Base-by-base conservation (phyloP, 805 yeast species). In the Cyberlindnera samutprakarnensis region DNA sequence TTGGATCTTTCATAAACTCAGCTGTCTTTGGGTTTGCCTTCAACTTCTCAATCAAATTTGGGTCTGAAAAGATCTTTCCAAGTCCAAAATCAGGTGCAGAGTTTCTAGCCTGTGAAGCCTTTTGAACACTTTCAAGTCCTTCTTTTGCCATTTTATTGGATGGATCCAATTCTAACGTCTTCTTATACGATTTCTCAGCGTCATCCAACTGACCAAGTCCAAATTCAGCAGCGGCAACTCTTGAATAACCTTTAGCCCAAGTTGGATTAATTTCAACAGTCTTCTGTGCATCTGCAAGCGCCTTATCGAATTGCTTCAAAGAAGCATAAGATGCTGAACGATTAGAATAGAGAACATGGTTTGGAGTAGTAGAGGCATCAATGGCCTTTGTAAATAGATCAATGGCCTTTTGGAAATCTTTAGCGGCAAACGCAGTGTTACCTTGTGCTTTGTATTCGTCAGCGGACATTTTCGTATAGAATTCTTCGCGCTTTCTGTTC, bases 191-290 rank as follows among this genome's bases (percentile, higher is more conserved):
- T 18, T 58, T 57, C 45, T 72, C 72, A 28, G 97, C 92, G 15
- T 73, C 82, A 19, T 82, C 87, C 30, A 78, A 69, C 38, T 83
- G 72, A 13, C 86, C 86, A 38, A 82, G 64, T n/a, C 98, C 98
- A 49, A 68, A 79, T 30, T 79, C 75, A 20, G 98, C 98, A 43
- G 96, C 88, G 38, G 85, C 99, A 23, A 82, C 81, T 60, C 99
- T 78, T 51, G 78, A 82, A 66, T 82, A 84, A 29, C 97, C 98
- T 61, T 92, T 92, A 15, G 96, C 87, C 97, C 97, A 92, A 3
- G 79, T 44, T 12, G 87, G 78, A 43, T 83, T 85, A 60, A 87
- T 76, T 49, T 73, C 70, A 33, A 82, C 77, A 61, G 95, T 82
- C 51, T 81, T 74, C 37, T 83, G 61, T 13, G 97, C 98, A 57